Conservation (phyloP, 2,329 filamentous ascomycete species). For the Exophiala alcalophila region DNA sequence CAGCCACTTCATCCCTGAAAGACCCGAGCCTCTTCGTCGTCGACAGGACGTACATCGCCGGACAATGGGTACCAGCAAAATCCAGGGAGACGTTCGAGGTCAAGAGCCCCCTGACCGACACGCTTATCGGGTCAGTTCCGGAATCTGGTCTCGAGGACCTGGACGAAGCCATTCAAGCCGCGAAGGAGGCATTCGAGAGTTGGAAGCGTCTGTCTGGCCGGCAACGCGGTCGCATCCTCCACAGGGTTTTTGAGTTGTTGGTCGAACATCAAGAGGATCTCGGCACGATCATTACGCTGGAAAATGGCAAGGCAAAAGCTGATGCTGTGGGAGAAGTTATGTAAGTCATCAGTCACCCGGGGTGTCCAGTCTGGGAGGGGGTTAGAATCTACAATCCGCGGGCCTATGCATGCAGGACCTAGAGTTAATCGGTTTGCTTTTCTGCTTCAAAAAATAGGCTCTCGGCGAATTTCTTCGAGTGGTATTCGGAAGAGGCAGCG, state of each 20-base stretch:
- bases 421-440: too few species aligned
- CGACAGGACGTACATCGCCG: conserved; percentile 23
- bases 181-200: conserved; percentile 63
- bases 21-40: conserved; percentile 18
- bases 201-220: conserved; percentile 60
- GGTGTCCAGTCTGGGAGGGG: too few species aligned
- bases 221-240: conserved; percentile 59
- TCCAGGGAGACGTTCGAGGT: conserved; percentile 91
- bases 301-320: conserved; percentile 31
- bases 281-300: conserved; percentile 51
- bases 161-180: conserved; percentile 76
- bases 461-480: conserved; percentile 48
- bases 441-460: too few species aligned
- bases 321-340: conserved; percentile 58
- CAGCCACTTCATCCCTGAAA: conserved; percentile 15
- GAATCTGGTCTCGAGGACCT: conserved; percentile 75
- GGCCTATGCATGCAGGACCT: too few species aligned
- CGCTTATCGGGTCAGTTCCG: conserved; percentile 77
- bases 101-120: conserved; percentile 72
- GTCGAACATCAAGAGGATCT: conserved; percentile 61
- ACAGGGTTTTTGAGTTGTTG: conserved; percentile 65
- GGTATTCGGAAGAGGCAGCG: conserved; percentile 52
- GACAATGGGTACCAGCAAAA: conserved; percentile 70
- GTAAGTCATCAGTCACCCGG: too few species aligned
- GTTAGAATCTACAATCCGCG: too few species aligned